A percentile compares a stretch with the other conserved stretches of the same genome.
These are phyloP conservation scores for Vitis cinerea DNA, from an alignment of 164 flowering plant species.

Conservation along the genomic window DNA sequence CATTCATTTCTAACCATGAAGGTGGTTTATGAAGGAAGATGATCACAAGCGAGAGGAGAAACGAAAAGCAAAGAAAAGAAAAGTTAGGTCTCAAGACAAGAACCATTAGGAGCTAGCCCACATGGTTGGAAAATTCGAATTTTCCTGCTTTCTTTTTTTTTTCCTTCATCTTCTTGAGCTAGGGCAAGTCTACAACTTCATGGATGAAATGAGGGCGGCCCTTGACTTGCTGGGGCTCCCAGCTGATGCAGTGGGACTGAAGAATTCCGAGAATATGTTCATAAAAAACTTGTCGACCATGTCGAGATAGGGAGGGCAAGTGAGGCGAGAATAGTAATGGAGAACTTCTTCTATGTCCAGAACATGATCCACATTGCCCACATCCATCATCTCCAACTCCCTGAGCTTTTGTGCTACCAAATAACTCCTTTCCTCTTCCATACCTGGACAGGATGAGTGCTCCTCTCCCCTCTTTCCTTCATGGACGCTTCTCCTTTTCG, in stretches of 20 bases:
- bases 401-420: slow-evolving; percentile 48
- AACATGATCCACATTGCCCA: slow-evolving; percentile 53
- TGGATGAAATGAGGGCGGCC: not conserved
- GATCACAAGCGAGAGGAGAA: no score
- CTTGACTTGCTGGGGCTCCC: not conserved
- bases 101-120: no score
- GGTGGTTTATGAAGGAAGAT: no score
- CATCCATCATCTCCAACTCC: slow-evolving; percentile 66
- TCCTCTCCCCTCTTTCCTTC: slow-evolving; percentile 5
- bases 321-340: slow-evolving; percentile 72
- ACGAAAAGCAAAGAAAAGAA: no score
- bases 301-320: slow-evolving; percentile 68
- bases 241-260: slow-evolving; percentile 2
- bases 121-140: no score
- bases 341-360: slow-evolving; percentile 76
- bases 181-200: no score
- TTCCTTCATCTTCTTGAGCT: no score
- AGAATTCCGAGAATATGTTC: slow-evolving; percentile 52
- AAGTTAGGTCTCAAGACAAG: no score
- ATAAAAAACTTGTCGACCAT: slow-evolving; percentile 79
- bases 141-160: not conserved
- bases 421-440: slow-evolving; percentile 16
- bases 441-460: slow-evolving; percentile 3
- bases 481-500: not conserved
- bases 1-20: no score